These are phyloP conservation scores for Canavalia gladiata DNA, from an alignment of 306 rosid genomes.

Conservation along the genomic window DNA sequence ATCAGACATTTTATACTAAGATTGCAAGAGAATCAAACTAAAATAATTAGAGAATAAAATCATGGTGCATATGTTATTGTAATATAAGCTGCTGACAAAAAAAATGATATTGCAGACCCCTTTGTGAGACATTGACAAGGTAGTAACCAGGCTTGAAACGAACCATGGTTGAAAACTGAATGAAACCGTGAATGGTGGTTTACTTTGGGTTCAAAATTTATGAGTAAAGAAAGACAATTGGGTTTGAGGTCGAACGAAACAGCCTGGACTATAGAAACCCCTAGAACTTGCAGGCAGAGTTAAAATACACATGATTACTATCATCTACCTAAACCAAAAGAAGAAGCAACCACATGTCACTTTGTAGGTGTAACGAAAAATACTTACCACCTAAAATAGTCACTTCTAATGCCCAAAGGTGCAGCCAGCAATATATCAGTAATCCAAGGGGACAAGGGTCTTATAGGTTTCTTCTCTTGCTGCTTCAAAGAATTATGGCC, in stretches of 20 bases:
- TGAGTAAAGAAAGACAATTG: background rate
- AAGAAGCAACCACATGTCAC: background rate
- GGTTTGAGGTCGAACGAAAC: conserved; percentile 1
- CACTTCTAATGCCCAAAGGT: conserved; percentile 84
- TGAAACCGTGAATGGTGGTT: background rate
- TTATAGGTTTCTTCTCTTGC: conserved; percentile 77
- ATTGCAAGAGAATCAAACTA: conserved; percentile 32
- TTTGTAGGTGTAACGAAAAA: background rate
- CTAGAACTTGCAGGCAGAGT: background rate
- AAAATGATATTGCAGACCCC: background rate
- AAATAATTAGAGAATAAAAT: conserved; percentile 2
- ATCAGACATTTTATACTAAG: background rate
- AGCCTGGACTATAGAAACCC: background rate
- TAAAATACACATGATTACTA: background rate
- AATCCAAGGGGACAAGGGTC: conserved; percentile 92
- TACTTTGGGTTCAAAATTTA: conserved; percentile 17
- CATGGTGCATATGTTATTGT: background rate
- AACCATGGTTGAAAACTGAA: conserved; percentile 1
- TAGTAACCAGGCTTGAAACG: background rate
- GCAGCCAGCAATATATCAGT: conserved; percentile 86
- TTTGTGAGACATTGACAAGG: background rate
- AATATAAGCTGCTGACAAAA: background rate
- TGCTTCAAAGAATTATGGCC: conserved; percentile 53
- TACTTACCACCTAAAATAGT: conserved; percentile 92
- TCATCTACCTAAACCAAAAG: background rate